These are phyloP conservation scores for Stephania cephalantha DNA, from an alignment of 164 flowering plant species.

Conservation along the genomic window DNA sequence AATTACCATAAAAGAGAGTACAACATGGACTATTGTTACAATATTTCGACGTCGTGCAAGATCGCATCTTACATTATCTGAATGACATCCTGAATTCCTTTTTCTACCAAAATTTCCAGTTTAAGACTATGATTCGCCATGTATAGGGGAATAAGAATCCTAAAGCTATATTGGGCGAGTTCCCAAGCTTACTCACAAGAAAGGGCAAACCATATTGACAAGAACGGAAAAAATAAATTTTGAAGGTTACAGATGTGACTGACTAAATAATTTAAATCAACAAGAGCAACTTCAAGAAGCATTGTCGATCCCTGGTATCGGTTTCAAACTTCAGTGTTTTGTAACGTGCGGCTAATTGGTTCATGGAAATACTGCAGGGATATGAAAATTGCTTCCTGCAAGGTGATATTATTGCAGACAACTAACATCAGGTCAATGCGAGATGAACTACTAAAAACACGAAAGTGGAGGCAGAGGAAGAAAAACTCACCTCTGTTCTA, in stretches of 20 bases:
- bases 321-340: slow-evolving; percentile 5
- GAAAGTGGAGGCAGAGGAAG: neutral
- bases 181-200: neutral
- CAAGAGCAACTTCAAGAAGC: neutral
- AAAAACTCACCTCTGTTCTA: slow-evolving; percentile 64
- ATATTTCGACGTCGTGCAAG: neutral
- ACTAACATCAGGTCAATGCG: neutral
- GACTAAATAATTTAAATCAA: neutral
- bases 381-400: slow-evolving; percentile 77
- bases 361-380: slow-evolving; percentile 88
- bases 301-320: neutral
- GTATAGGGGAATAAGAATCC: neutral
- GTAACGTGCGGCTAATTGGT: slow-evolving; percentile 49
- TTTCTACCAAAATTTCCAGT: neutral
- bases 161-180: neutral
- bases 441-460: neutral
- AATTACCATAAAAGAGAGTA: too few relatives aligned
- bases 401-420: neutral
- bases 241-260: neutral
- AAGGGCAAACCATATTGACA: neutral
- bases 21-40: neutral
- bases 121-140: neutral
- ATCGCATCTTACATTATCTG: neutral
- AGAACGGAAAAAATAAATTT: neutral
- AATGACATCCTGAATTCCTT: neutral